These are phyloP conservation scores for Cladosporium phlei DNA, from an alignment of 2,329 filamentous ascomycete genomes.

Conservation along the genomic window DNA sequence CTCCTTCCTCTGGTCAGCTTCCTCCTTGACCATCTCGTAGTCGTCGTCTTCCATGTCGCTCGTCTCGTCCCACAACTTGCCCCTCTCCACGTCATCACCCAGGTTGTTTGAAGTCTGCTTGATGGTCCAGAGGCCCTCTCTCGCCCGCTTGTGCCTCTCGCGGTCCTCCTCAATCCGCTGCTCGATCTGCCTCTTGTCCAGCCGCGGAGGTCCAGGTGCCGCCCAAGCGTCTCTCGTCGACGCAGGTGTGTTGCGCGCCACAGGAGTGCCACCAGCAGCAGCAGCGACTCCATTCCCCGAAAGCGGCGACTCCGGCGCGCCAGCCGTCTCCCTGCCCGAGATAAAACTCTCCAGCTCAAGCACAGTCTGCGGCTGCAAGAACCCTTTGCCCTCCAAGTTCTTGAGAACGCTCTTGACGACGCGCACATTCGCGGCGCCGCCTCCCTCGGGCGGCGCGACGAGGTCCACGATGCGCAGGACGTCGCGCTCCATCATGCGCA, in stretches of 20 bases:
- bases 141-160: constrained; percentile 83
- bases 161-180: constrained; percentile 96
- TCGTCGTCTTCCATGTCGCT: constrained; percentile 88
- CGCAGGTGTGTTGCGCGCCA: constrained; percentile 20
- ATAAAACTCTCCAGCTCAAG: constrained; percentile 77
- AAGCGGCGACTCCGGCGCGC: constrained; percentile 22
- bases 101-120: constrained; percentile 40
- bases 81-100: constrained; percentile 65
- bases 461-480: constrained; percentile 88
- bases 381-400: constrained; percentile 57
- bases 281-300: too few species aligned
- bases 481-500: constrained; percentile 91
- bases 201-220: constrained; percentile 35
- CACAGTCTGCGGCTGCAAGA: constrained; percentile 71
- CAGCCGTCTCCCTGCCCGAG: constrained; percentile 61
- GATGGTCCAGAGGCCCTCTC: constrained; percentile 92
- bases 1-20: constrained; percentile 53
- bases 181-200: constrained; percentile 87
- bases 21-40: constrained; percentile 69
- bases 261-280: constrained; percentile 7
- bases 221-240: constrained; percentile 16
- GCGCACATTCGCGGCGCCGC: constrained; percentile 88
- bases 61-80: constrained; percentile 78
- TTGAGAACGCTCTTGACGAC: constrained; percentile 65
- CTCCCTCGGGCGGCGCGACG: constrained; percentile 80